Evolutionary conservation across 2,329 filamentous ascomycete genomes (phyloP), one percentile per base, ranked within the genome.

Genomic region (Aspergillus pseudoglaucus): DNA sequence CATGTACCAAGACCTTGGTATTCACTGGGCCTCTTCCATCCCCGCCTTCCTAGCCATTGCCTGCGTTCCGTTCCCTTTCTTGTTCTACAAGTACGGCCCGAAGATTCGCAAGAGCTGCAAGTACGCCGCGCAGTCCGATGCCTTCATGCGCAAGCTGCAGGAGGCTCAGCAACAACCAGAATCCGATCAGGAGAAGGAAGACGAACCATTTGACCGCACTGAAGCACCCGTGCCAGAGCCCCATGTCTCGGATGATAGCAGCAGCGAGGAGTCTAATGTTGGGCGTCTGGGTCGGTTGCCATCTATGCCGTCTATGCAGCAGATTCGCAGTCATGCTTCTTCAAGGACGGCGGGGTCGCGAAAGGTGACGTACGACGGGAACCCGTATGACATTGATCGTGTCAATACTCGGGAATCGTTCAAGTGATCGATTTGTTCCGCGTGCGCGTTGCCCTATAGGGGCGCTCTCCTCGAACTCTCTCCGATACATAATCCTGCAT

Each of bases 11-110:
- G 59, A 63, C 17, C 59, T 77, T 20, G 73, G 74, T 5, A 72
- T 75, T 15, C 70, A 74, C 49, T 76, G 73, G 74, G 74, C 73
- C 6, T 69, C 68, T 7, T 68, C 64, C 20, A 58, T 76, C 17
- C 72, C 72, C 0, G 75, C 66, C 0, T 75, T 76, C 55, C 49
- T 76, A 32, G 72, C 73, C 1, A 53, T 75, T 12, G 65, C 65
- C 3, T 73, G 70, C 33, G 61, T 72, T 6, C 71, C 71, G 0
- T 71, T 73, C 48, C 70, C 70, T 3, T 72, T 73, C 58, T 51
- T 73, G 22, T 68, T 74, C 47, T 72, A 73, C 59, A 69, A 67
- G 51, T 70, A 71, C 50, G 71, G 70, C 17, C 50, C 61, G 8
- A 45, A 50, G 3, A 68, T 73, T 46, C 63, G 71, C n/a, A 61